Percentiles rank a stretch among this genome's conserved stretches.
These are phyloP conservation scores for Populus trichocarpa DNA, from an alignment of 441 rosid species.

Conservation along the genomic window DNA sequence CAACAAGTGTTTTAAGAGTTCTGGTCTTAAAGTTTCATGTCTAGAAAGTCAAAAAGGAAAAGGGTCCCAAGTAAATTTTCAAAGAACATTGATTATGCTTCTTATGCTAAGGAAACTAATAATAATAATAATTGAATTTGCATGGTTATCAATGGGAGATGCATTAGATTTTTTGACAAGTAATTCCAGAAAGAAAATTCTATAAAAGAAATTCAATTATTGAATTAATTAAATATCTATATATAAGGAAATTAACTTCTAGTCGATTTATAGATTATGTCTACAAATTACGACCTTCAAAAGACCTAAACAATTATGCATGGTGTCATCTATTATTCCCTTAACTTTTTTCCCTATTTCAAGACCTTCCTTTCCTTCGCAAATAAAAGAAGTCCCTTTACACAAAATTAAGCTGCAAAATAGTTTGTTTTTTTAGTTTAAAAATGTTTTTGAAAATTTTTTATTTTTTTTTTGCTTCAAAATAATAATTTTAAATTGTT, in stretches of 20 bases:
- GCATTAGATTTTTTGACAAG: background rate
- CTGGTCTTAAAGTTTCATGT: background rate
- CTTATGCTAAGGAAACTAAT: background rate
- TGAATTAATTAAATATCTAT: background rate
- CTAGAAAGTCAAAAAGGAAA: background rate
- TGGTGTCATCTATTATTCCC: background rate
- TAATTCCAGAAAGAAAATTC: background rate
- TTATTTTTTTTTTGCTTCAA: no score
- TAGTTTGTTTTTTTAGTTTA: no score
- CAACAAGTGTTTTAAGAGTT: background rate
- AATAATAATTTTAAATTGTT: no score
- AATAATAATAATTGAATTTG: background rate
- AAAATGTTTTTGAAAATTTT: no score
- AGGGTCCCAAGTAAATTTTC: background rate
- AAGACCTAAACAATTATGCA: background rate
- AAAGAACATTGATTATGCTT: background rate
- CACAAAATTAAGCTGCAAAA: background rate
- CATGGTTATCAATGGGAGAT: background rate
- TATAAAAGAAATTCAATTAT: no score
- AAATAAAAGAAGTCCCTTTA: no score
- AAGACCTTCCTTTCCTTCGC: no score
- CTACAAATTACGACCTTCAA: no score
- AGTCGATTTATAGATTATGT: background rate
- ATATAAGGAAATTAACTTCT: background rate
- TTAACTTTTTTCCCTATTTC: no score